A percentile compares a stretch with the other conserved stretches of the same genome.
Conservation (phyloP, 305 asterid genomes). For the Fraxinus nigra region DNA sequence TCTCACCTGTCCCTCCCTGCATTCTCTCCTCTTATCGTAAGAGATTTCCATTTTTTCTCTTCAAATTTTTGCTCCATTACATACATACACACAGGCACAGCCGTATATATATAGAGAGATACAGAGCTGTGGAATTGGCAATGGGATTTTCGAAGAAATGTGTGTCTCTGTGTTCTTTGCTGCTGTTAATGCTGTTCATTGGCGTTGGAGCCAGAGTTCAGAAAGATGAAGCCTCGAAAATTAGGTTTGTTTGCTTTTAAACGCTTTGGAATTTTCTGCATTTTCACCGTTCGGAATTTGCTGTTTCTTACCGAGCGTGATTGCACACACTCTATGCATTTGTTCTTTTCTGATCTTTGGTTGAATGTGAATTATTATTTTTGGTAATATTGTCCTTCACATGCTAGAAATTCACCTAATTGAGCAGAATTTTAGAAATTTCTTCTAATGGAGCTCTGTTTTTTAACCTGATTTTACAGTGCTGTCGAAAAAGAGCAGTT, state of each 20-base stretch:
- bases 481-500: constrained; percentile 33
- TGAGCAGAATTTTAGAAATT: background rate
- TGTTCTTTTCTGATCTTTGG: background rate
- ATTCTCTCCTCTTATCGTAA: constrained; percentile 2
- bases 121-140: constrained; percentile 21
- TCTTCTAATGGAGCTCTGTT: background rate
- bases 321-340: background rate
- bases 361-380: background rate
- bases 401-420: background rate
- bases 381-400: background rate
- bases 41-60: constrained; percentile 10
- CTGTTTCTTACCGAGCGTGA: background rate
- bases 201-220: constrained; percentile 38
- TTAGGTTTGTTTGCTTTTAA: constrained; percentile 30
- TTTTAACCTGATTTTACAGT: constrained; percentile 13
- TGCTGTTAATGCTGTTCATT: constrained; percentile 40
- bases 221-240: constrained; percentile 25
- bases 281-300: background rate
- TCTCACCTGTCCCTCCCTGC: background rate
- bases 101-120: constrained; percentile 1
- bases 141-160: constrained; percentile 33
- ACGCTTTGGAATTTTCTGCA: background rate
- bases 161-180: constrained; percentile 31
- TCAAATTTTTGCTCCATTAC: constrained; percentile 21
- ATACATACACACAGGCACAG: constrained; percentile 4